phyloP scores from a whole-genome alignment of 441 rosid genomes.

The Jatropha podagrica region DNA sequence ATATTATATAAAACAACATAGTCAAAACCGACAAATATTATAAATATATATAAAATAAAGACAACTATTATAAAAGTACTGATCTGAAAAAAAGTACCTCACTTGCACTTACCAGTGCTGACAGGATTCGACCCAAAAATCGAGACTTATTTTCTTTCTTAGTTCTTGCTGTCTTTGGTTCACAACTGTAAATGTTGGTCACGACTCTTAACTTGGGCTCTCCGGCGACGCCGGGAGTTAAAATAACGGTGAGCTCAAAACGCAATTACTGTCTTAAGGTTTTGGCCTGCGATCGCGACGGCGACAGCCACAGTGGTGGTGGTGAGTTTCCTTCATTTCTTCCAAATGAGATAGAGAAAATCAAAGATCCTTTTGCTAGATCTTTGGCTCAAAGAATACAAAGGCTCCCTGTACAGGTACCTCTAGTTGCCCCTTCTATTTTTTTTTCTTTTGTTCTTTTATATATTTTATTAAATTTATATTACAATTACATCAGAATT shows the following conservation, averaged over 20 bases:
- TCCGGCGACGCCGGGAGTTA: not conserved
- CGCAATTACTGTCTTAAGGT: not conserved
- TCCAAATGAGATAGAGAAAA: constrained; percentile 66
- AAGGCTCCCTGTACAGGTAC: constrained; percentile 74
- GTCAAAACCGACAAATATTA: no score
- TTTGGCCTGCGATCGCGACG: not conserved
- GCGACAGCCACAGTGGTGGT: constrained; percentile 24
- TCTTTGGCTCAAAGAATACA: constrained; percentile 61
- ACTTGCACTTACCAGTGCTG: no score
- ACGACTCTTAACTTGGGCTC: not conserved
- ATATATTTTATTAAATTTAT: not conserved
- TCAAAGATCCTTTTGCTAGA: constrained; percentile 77
- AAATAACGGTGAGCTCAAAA: not conserved
- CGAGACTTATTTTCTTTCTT: no score
- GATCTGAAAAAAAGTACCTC: no score
- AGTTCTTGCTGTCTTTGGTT: no score
- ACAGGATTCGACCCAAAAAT: no score
- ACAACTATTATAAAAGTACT: no score
- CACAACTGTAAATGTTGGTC: not conserved
- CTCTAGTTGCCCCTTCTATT: not conserved
- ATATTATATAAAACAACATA: no score
- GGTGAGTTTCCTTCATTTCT: constrained; percentile 70
- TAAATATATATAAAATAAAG: no score
- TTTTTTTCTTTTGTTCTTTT: not conserved
- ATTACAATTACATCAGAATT: not conserved